Conservation (phyloP, 1,139 yeast genomes). For the Yamadazyma sp. region DNA sequence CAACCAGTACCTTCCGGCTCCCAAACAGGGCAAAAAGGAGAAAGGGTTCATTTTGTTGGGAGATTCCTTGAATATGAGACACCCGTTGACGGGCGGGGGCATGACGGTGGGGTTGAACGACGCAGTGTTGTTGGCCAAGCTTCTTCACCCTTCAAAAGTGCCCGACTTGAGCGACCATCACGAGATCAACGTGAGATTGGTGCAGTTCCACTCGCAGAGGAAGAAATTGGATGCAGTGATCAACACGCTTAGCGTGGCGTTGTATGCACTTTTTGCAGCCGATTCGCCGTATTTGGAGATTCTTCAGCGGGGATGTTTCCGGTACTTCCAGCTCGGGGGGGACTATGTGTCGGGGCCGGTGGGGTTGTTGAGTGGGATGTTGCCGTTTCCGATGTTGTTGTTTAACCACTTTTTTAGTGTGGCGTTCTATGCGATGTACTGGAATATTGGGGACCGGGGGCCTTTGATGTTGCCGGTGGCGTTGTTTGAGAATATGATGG, state of each 20-base stretch:
- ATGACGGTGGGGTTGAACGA: slow-evolving; percentile 97
- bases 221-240: slow-evolving; percentile 80
- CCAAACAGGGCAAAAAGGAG: slow-evolving; percentile 52
- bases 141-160: slow-evolving; percentile 57
- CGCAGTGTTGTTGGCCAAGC: slow-evolving; percentile 63
- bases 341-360: slow-evolving; percentile 77
- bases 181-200: slow-evolving; percentile 52
- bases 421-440: slow-evolving; percentile 77
- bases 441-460: slow-evolving; percentile 70
- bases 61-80: slow-evolving; percentile 96
- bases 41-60: slow-evolving; percentile 88
- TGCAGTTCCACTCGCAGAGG: slow-evolving; percentile 72
- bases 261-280: slow-evolving; percentile 89
- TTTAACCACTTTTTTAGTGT: slow-evolving; percentile 88
- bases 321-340: slow-evolving; percentile 83
- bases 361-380: slow-evolving; percentile 77
- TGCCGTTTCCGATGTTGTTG: slow-evolving; percentile 70
- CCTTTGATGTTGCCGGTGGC: slow-evolving; percentile 71
- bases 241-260: slow-evolving; percentile 86
- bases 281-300: slow-evolving; percentile 62
- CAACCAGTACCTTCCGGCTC: slow-evolving; percentile 84
- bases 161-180: slow-evolving; percentile 61
- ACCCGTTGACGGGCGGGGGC: slow-evolving; percentile 98
- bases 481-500: slow-evolving; percentile 63
- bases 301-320: slow-evolving; percentile 86